Evolutionary conservation across 208 protist species (phyloP), one percentile per base, ranked within the genome.

Genomic region (Zelonia costaricensis): DNA sequence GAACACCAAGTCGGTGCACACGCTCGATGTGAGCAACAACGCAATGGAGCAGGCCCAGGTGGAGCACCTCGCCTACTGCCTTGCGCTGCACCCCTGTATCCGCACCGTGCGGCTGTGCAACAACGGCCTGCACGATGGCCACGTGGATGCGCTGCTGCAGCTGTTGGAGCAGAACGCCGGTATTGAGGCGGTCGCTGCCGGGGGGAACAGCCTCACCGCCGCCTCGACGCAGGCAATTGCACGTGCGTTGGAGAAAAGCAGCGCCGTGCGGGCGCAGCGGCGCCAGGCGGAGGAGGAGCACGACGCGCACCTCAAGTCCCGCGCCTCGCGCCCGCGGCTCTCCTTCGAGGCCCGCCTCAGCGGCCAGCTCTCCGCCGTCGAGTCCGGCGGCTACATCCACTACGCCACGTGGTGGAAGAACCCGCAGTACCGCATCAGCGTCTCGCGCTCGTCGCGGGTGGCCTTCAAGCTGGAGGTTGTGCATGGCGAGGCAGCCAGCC

Each of bases 341-440:
- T 74, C 43, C 25, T 86, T 73, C 48, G 52, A 69, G 20, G 74
- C 79, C 9, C 33, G 68, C 16, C 45, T 94, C 35, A 9, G 43
- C 9, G 84, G 61, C 43, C 56, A 59, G 23, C 40, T 90, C 35
- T 42, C 67, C 10, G 51, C 46, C 4, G 74, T 76, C 10, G 74
- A 69, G 45, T 91, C 86, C 6, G 91, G 91, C 30, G 91, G 91
- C 10, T 78, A 85, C 64, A 58, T 88, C 15, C 80, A 91, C 64
- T 96, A 82, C 62, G 59, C 84, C 48, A 89, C 87, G n/a, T 96
- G 91, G 88, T 88, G 85, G 80, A 73, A 78, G 27, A 96, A 93
- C 65, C 80, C 78, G 10, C 91, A 96, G 68, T 94, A 88, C 69
- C 23, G 67, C 48, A 62, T 96, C 62, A 66, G 59, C 7, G 48